These are phyloP conservation scores for Pseudopyrenochaeta lycopersici DNA, from an alignment of 2,329 filamentous ascomycete genomes.

Conservation along the genomic window DNA sequence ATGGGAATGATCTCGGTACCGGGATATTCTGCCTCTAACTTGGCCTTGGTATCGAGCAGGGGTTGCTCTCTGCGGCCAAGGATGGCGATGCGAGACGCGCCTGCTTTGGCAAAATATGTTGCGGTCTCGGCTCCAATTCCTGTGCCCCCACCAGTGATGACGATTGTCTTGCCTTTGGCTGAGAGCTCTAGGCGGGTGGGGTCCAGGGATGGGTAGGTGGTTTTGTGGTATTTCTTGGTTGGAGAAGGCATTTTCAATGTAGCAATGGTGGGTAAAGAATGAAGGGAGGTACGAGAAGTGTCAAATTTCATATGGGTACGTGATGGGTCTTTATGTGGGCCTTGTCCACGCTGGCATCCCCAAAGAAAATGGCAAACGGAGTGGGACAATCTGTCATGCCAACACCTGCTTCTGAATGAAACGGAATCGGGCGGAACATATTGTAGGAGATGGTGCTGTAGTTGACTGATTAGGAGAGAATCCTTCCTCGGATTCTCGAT, in stretches of 20 bases:
- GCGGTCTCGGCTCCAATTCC: conserved; percentile 59
- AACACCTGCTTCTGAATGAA: neutral
- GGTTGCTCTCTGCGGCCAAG: conserved; percentile 52
- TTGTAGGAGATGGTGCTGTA: neutral
- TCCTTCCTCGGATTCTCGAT: neutral
- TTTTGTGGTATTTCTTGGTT: conserved; percentile 16
- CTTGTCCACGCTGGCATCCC: neutral
- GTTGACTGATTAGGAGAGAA: neutral
- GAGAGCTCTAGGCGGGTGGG: conserved; percentile 36
- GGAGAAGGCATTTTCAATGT: conserved; percentile 14
- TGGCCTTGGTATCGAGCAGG: conserved; percentile 46
- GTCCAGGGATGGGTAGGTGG: conserved; percentile 31
- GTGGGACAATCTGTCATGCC: neutral
- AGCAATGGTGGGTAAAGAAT: neutral
- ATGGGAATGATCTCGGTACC: conserved; percentile 16
- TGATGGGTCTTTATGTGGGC: neutral
- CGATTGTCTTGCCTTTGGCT: conserved; percentile 30
- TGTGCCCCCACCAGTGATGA: conserved; percentile 50
- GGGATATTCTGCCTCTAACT: conserved; percentile 30
- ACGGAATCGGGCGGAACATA: neutral
- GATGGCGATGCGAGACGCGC: conserved; percentile 55
- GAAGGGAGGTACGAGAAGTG: neutral
- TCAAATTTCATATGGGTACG: neutral
- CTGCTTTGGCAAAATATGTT: conserved; percentile 54
- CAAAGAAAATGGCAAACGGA: neutral